Percentiles rank a stretch among this genome's conserved stretches.
Conservation (phyloP, 1,139 yeast genomes). For the Kazachstania sp. region DNA sequence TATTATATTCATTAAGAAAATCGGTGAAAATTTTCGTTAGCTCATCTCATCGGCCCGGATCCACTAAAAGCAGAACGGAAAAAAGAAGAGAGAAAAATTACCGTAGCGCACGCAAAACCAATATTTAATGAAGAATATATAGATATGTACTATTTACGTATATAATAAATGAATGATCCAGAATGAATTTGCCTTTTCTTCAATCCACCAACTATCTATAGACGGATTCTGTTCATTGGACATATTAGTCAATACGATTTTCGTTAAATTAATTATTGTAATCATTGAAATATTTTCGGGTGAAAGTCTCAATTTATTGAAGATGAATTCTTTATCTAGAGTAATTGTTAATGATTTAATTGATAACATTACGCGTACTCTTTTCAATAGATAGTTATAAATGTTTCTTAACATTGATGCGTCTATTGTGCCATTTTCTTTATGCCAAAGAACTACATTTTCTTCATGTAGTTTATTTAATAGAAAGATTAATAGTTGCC, state of each 20-base stretch:
- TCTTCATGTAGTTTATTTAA: neutral
- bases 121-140: neutral
- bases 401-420: slow-evolving; percentile 9
- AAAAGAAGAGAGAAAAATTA: too few relatives aligned
- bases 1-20: neutral
- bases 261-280: slow-evolving; percentile 14
- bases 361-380: slow-evolving; percentile 12
- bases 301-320: slow-evolving; percentile 7
- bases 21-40: too few relatives aligned
- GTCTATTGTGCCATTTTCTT: slow-evolving; percentile 3
- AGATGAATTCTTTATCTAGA: slow-evolving; percentile 10
- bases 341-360: slow-evolving; percentile 12
- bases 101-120: too few relatives aligned
- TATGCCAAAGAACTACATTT: neutral
- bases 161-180: slow-evolving; percentile 15
- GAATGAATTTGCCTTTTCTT: slow-evolving; percentile 9
- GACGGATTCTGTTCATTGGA: slow-evolving; percentile 2
- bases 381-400: slow-evolving; percentile 10
- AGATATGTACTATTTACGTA: too few relatives aligned
- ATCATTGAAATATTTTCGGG: slow-evolving; percentile 10
- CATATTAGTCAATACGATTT: slow-evolving; percentile 7
- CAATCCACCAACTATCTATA: slow-evolving; percentile 20
- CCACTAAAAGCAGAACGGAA: too few relatives aligned
- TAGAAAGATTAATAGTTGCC: too few relatives aligned
- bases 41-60: too few relatives aligned